Conservation (phyloP, 179 eudicot species). For the Silene vulgaris region DNA sequence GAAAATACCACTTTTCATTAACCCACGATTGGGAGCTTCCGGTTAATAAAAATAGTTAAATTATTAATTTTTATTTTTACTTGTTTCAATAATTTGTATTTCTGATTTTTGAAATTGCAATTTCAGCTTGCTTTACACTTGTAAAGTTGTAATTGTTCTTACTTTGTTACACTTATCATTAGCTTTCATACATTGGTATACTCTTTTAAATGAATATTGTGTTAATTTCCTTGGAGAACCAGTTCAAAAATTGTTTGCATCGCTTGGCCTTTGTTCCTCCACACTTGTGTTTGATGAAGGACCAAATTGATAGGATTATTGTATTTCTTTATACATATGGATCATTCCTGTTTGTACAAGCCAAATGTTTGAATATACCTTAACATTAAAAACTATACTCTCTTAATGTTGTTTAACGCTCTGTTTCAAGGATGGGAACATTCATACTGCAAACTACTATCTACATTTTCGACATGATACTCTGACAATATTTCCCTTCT, state of each 20-base stretch:
- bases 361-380: neutral
- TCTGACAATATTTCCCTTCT: neutral
- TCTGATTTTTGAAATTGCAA: neutral
- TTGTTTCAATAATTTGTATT: neutral
- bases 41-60: neutral
- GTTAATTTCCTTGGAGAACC: neutral
- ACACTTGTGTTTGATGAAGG: no score
- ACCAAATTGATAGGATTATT: no score
- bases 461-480: neutral
- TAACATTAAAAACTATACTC: no score
- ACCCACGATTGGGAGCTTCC: neutral
- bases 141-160: neutral
- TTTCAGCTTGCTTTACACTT: no score
- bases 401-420: no score
- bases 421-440: no score
- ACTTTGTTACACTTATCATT: neutral
- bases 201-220: neutral
- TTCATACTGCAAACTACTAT: neutral
- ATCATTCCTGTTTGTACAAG: neutral
- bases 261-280: no score
- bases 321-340: no score
- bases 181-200: neutral
- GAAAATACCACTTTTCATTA: neutral
- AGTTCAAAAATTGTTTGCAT: no score
- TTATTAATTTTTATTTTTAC: neutral